Conservation (phyloP, 164 flowering plant species). For the Annona squamosa region DNA sequence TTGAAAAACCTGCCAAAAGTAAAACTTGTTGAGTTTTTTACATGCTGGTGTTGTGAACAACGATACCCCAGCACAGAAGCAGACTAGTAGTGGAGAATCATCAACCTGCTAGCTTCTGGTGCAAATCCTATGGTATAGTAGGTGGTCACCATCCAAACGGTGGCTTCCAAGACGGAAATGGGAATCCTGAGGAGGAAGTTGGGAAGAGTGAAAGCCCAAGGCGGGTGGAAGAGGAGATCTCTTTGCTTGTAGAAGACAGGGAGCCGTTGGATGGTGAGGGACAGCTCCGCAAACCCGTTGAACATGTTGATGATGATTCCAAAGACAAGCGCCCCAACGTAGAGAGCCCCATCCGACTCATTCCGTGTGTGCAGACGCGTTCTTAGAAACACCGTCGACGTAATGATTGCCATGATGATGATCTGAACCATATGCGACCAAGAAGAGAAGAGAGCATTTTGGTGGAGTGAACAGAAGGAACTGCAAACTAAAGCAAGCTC, state of each 20-base stretch:
- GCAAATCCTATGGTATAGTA: constrained; percentile 89
- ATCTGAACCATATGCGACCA: constrained; percentile 26
- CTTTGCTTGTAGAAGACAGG: constrained; percentile 97
- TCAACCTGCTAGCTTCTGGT: constrained; percentile 82
- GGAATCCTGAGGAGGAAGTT: constrained; percentile 64
- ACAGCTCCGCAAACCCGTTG: constrained; percentile 84
- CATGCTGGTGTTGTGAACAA: not conserved
- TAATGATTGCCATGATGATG: constrained; percentile 49
- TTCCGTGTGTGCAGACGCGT: constrained; percentile 42
- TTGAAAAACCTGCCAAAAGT: constrained; percentile 65
- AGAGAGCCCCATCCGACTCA: constrained; percentile 57
- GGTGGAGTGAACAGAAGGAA: not conserved
- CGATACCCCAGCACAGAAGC: not conserved
- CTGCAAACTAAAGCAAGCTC: not conserved
- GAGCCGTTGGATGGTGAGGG: constrained; percentile 65
- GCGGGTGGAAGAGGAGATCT: constrained; percentile 76
- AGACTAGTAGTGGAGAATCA: not conserved
- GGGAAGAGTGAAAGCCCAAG: constrained; percentile 86
- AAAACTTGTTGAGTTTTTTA: not conserved
- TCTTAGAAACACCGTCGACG: constrained; percentile 64
- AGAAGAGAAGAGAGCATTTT: not conserved
- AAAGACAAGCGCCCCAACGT: constrained; percentile 67
- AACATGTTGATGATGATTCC: constrained; percentile 68
- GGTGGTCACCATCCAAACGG: constrained; percentile 56
- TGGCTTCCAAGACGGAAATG: constrained; percentile 57